Percentiles rank a stretch among this genome's conserved stretches.
Evolutionary conservation across 2,329 filamentous ascomycete genomes (phyloP).

Genomic region (Tympanopsis confertula): DNA sequence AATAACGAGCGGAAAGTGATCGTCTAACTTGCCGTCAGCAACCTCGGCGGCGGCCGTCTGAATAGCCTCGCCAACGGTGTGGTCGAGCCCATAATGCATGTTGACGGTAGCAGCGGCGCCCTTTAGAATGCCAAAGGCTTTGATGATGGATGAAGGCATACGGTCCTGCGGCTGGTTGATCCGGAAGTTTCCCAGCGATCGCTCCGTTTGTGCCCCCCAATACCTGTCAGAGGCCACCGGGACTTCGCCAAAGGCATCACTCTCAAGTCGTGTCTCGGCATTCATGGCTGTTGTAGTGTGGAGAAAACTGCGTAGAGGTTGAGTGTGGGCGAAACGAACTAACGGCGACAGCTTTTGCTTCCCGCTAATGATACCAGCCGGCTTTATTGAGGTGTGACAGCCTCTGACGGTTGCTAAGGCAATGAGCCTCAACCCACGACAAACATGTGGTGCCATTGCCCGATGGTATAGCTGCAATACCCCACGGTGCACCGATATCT

Average conservation of each 20-base stretch:
- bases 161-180: constrained; percentile 99
- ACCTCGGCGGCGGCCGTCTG: constrained; percentile 91
- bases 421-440: too few relatives aligned
- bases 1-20: constrained; percentile 96
- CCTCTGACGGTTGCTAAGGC: too few relatives aligned
- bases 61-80: constrained; percentile 70
- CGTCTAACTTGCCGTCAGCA: constrained; percentile 79
- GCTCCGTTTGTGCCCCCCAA: constrained; percentile 96
- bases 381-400: too few relatives aligned
- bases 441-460: too few relatives aligned
- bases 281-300: too few relatives aligned
- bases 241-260: constrained; percentile 94
- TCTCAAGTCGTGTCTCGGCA: constrained; percentile 65
- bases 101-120: constrained; percentile 92
- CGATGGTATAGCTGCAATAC: too few relatives aligned
- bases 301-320: too few relatives aligned
- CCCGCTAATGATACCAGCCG: too few relatives aligned
- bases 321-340: too few relatives aligned
- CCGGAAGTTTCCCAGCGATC: constrained; percentile 92
- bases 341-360: too few relatives aligned
- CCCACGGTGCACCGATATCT: too few relatives aligned
- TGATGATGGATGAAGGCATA: constrained; percentile 86
- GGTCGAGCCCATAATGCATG: constrained; percentile 82
- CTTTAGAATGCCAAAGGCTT: constrained; percentile 94
- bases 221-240: constrained; percentile 87